Base-by-base conservation (phyloP, 352 stramenopile genomes). In the Pythium aquatile region DNA sequence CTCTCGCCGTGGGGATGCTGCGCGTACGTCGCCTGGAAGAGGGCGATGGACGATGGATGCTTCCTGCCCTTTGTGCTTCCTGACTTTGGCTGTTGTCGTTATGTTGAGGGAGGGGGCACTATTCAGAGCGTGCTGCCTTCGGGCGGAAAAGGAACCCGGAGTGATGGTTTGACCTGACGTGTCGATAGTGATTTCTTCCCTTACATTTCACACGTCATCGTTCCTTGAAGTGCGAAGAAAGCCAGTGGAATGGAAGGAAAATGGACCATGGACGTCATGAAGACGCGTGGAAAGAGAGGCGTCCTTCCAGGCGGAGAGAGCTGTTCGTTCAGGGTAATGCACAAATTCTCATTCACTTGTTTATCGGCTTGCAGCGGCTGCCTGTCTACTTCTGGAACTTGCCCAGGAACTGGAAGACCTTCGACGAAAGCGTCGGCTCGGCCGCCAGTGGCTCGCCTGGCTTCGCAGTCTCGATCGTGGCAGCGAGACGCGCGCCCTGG, bases 401-500 rank as follows among this genome's bases (percentile, higher is more conserved):
- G 58, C 59, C 29, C 28, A 83, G 28, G 46, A 84, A 81, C 57
- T 78, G 76, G 51, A 89, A 85, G 5, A 84, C 47, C 61, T 68
- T 55, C 11, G 61, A 58, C 14, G 75, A 78, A 39, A 86, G 53
- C 48, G 79, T 81, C 24, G 69, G 58, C 46, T 74, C 49, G 6
- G 79, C 76, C 46, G 70, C 47, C 8, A 91, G 62, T 26, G 74
- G 58, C 28, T 95, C 81, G 28, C 89, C 90, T 44, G 85, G 78
- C 47, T 72, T 85, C 0, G 88, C 84, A 16, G 83, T 90, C 72
- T 97, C 90, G 47, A 97, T 88, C 44, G 62, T 83, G 17, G 86
- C 88, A 16, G 88, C 90, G 17, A 97, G 66, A 35, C 90, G 84
- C 26, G 90, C 96, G 37, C 94, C 97, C 76, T 99, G 97, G 73